phyloP scores from a whole-genome alignment of 2,329 filamentous ascomycete genomes.

The Ciborinia camelliae region DNA sequence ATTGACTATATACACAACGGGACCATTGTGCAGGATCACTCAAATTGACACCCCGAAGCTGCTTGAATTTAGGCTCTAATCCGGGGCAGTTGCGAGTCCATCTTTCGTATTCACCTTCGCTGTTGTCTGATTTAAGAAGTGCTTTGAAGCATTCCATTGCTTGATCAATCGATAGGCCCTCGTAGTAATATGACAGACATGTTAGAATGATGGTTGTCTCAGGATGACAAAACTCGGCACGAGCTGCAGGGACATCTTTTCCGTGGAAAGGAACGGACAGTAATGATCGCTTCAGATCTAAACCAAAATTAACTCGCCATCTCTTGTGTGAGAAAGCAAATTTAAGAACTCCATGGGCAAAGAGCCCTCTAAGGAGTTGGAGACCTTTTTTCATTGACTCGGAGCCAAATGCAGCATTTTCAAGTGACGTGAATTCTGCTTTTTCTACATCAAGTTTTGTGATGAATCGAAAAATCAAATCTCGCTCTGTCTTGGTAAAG shows the following conservation, averaged over 20 bases:
- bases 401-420: background rate
- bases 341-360: conserved; percentile 52
- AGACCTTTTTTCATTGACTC: conserved; percentile 39
- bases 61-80: conserved; percentile 41
- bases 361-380: conserved; percentile 52
- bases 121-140: conserved; percentile 51
- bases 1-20: conserved; percentile 48
- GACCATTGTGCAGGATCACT: conserved; percentile 50
- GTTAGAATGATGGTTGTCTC: conserved; percentile 57
- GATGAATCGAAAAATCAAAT: conserved; percentile 14
- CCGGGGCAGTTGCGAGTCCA: conserved; percentile 44
- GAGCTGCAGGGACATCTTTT: conserved; percentile 53
- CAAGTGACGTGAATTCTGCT: conserved; percentile 34
- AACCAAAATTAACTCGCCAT: conserved; percentile 64
- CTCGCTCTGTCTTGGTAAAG: background rate
- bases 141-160: conserved; percentile 47
- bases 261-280: conserved; percentile 58
- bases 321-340: conserved; percentile 56
- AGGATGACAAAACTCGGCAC: conserved; percentile 61
- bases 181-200: conserved; percentile 54
- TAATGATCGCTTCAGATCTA: conserved; percentile 45
- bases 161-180: conserved; percentile 52
- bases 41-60: conserved; percentile 54
- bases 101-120: conserved; percentile 47
- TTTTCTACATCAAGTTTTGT: background rate